These are phyloP conservation scores for Cercospora beticola DNA, from an alignment of 2,329 filamentous ascomycete genomes.

Conservation along the genomic window DNA sequence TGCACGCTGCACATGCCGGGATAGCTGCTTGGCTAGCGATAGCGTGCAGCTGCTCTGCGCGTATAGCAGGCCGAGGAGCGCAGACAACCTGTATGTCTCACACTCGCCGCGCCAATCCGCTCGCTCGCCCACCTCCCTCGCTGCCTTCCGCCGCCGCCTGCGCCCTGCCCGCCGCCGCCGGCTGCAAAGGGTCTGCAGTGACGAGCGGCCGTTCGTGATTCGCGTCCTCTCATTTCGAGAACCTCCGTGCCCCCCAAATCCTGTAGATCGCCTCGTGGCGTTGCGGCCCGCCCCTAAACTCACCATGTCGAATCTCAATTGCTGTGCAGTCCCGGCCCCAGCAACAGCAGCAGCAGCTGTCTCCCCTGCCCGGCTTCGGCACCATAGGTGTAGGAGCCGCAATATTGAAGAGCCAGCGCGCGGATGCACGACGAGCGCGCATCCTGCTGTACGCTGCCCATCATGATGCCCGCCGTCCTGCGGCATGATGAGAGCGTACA, in stretches of 20 bases:
- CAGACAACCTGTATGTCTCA: not conserved
- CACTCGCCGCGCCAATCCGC: not conserved
- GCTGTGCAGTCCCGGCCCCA: not conserved
- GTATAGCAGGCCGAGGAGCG: not conserved
- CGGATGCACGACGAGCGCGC: not conserved
- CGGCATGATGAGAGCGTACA: not conserved
- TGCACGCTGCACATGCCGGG: constrained; percentile 6
- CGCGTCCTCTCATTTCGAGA: not conserved
- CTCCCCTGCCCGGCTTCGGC: not conserved
- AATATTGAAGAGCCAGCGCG: not conserved
- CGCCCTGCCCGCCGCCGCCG: not conserved
- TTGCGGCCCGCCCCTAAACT: constrained; percentile 5
- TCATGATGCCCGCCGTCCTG: not conserved
- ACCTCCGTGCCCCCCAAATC: not conserved
- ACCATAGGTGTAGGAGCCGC: not conserved
- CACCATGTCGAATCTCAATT: not conserved
- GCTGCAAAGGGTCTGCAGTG: not conserved
- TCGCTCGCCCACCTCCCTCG: not conserved
- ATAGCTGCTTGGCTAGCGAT: constrained; percentile 1
- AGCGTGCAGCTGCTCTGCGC: constrained; percentile 1
- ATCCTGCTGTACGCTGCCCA: not conserved
- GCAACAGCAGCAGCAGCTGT: not conserved
- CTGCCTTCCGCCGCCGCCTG: not conserved
- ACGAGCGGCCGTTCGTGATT: not conserved
- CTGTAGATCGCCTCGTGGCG: constrained; percentile 6